phyloP scores from a whole-genome alignment of 2,329 filamentous ascomycete species.

The Cladosporium cucumerinum region DNA sequence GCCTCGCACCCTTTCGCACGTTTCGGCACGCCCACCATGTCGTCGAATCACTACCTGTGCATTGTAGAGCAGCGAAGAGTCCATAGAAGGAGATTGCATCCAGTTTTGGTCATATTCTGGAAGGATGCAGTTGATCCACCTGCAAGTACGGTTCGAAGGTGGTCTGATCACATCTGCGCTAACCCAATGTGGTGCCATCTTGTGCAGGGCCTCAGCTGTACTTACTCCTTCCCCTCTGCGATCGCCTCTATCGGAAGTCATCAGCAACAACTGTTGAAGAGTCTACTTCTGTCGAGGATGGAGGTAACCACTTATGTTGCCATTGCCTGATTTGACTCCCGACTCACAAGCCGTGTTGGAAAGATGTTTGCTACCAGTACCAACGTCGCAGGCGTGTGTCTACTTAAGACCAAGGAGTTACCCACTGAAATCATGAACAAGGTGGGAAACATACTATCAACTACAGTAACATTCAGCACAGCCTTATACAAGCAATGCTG shows the following conservation, averaged over 20 bases:
- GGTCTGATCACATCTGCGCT: background rate
- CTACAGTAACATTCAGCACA: background rate
- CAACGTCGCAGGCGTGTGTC: background rate
- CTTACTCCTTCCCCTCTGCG: background rate
- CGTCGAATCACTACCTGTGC: background rate
- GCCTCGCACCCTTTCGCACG: conserved; percentile 1
- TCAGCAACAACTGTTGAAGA: background rate
- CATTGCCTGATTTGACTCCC: background rate
- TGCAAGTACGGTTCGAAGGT: background rate
- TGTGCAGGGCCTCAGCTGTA: background rate
- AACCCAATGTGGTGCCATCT: conserved; percentile 8
- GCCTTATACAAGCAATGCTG: background rate
- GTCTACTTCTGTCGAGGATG: background rate
- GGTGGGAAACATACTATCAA: background rate
- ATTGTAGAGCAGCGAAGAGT: background rate
- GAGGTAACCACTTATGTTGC: background rate
- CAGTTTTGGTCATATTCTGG: background rate
- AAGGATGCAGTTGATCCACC: background rate
- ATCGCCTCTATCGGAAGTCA: background rate
- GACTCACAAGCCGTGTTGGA: background rate
- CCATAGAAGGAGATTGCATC: background rate
- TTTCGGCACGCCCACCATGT: conserved; percentile 11
- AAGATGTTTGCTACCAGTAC: background rate
- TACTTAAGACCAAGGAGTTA: background rate
- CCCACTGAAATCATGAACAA: background rate